phyloP scores from a whole-genome alignment of 352 stramenopile genomes.

The Phytophthora litchii region DNA sequence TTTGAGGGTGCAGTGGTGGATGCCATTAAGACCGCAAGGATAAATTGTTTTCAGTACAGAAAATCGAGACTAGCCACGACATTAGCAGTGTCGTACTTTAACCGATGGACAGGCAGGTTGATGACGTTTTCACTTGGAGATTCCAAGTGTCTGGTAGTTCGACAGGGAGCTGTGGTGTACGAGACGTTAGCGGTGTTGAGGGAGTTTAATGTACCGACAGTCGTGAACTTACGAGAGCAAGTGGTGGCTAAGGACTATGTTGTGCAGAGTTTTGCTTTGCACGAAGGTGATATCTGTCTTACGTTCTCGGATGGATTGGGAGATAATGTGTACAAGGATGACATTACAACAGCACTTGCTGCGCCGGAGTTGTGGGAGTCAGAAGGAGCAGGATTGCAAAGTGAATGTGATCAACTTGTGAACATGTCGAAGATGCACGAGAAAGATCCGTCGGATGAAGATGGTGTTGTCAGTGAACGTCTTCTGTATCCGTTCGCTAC shows the following conservation, averaged over 20 bases:
- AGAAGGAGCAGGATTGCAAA: slow-evolving; percentile 39
- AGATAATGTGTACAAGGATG: slow-evolving; percentile 85
- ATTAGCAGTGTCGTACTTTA: slow-evolving; percentile 75
- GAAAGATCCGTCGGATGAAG: slow-evolving; percentile 7
- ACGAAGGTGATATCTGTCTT: slow-evolving; percentile 61
- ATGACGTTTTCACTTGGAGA: slow-evolving; percentile 79
- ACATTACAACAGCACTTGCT: slow-evolving; percentile 44
- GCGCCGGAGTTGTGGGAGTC: slow-evolving; percentile 30
- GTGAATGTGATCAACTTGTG: slow-evolving; percentile 61
- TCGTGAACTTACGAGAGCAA: slow-evolving; percentile 66
- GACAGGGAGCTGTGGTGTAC: slow-evolving; percentile 56
- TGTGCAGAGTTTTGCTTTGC: slow-evolving; percentile 68
- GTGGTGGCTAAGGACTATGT: slow-evolving; percentile 64
- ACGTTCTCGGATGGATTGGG: slow-evolving; percentile 81
- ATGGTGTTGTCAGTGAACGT: slow-evolving; percentile 1
- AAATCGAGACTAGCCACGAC: slow-evolving; percentile 73
- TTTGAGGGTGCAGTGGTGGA: slow-evolving; percentile 66
- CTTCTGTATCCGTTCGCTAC: slow-evolving; percentile 70
- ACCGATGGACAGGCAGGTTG: slow-evolving; percentile 64
- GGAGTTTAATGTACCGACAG: slow-evolving; percentile 83
- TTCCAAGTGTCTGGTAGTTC: slow-evolving; percentile 74
- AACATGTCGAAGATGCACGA: slow-evolving; percentile 46
- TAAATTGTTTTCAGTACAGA: slow-evolving; percentile 61
- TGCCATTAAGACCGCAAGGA: slow-evolving; percentile 58
- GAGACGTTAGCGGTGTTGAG: slow-evolving; percentile 70